phyloP scores from a whole-genome alignment of 306 rosid genomes.

The Pachyrhizus erosus region DNA sequence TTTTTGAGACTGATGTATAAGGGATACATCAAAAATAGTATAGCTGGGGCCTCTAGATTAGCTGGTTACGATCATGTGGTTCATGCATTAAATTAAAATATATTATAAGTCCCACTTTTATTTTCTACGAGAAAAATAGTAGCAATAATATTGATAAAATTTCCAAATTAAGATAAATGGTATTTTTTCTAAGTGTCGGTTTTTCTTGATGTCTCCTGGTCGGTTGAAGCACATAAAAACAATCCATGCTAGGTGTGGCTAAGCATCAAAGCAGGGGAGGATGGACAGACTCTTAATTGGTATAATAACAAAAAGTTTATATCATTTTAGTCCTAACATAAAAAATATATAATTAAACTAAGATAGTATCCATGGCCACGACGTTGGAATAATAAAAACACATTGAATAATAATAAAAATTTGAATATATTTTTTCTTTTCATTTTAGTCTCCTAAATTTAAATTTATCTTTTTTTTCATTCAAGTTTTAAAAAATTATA shows the following conservation, averaged over 20 bases:
- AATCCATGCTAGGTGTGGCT: neutral
- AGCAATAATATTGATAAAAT: neutral
- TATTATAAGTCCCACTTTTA: neutral
- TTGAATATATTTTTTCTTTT: no score
- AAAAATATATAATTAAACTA: no score
- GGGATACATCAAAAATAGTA: conserved; percentile 4
- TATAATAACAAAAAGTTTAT: neutral
- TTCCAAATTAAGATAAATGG: neutral
- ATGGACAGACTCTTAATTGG: neutral
- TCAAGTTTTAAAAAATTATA: no score
- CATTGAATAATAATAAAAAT: no score
- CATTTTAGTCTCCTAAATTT: no score
- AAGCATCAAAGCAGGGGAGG: neutral
- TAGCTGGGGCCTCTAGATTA: conserved; percentile 25
- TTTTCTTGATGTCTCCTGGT: conserved; percentile 1
- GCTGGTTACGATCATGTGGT: conserved; percentile 22
- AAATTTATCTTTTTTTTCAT: no score
- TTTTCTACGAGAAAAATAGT: neutral
- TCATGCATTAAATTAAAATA: conserved; percentile 31
- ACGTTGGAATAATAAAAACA: neutral
- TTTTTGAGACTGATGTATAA: conserved; percentile 3
- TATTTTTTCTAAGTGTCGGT: neutral
- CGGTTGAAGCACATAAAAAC: neutral
- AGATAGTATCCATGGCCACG: no score
- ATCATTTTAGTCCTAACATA: neutral